Evolutionary conservation across 305 asterid species (phyloP), one percentile per base, ranked within the genome.

Genomic region (Coffea humblotiana): DNA sequence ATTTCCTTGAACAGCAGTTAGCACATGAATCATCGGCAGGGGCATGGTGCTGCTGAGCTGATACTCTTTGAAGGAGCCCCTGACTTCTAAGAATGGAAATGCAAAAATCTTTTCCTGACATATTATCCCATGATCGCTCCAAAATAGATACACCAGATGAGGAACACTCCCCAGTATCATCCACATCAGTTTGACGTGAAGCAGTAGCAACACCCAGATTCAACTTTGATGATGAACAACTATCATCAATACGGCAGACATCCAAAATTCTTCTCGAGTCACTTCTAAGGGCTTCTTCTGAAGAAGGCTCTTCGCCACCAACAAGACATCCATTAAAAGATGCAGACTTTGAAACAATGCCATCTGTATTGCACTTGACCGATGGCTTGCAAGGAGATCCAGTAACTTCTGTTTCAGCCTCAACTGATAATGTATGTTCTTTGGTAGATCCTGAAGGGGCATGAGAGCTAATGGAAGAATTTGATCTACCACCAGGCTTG

Each of bases 101-200:
- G 87, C 92, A 89, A 79, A 81, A 49, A 78, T 90, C 93, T 81
- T 86, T 89, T 87, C 88, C 96, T 43, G 93, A 90, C 82, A 90
- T 84, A 75, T 84, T 88, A 82, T 82, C 85, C 76, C 83, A 78
- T 60, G 74, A 82, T 81, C 81, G 80, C 76, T 83, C 89, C 67
- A 84, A 71, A n/a, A 85, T 72, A 84, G 86, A 85, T 80, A 88
- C 89, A 84, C 88, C 94, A 80, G 97, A 95, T 72, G 96, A 89
- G 74, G 97, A 92, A 90, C 93, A 90, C 83, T 92, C 97, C 16
- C 90, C 93, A 54, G 83, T 84, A 83, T 88, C 94, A 77, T 87
- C 96, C 75, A 63, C 81, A 76, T 82, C 85, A 72, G 77, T 74
- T 84, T 89, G 91, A 84, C 85, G 78, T 74, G 88, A 84, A 83